phyloP scores from a whole-genome alignment of 495 filamentous ascomycete genomes.

The Aspergillus nanangensis region DNA sequence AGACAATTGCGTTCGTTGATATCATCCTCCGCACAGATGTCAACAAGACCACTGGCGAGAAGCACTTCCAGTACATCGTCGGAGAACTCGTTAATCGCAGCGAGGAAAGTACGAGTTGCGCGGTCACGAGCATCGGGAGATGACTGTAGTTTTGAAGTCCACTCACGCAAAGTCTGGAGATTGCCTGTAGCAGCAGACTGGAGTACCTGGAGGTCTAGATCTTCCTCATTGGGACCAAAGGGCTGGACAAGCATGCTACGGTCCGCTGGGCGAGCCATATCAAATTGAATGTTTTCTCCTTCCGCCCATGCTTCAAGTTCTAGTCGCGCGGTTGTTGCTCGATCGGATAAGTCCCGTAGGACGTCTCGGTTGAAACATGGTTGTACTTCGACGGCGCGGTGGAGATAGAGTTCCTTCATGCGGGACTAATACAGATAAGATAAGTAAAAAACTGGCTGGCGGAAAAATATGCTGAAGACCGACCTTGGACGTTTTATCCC shows the following conservation, averaged over 20 bases:
- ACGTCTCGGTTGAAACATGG: slow-evolving; percentile 97
- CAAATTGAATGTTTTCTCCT: slow-evolving; percentile 83
- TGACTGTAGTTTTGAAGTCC: slow-evolving; percentile 50
- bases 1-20: slow-evolving; percentile 96
- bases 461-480: slow-evolving; percentile 6
- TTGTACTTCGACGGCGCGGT: slow-evolving; percentile 93
- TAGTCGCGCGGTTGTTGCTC: slow-evolving; percentile 86
- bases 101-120: slow-evolving; percentile 82
- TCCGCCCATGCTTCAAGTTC: slow-evolving; percentile 96
- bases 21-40: slow-evolving; percentile 86
- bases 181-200: slow-evolving; percentile 81
- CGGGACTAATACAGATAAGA: slow-evolving; percentile 55
- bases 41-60: slow-evolving; percentile 73
- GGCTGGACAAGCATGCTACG: slow-evolving; percentile 60
- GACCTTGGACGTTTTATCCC: slow-evolving; percentile 98
- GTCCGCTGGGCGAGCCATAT: slow-evolving; percentile 54
- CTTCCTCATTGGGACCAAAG: slow-evolving; percentile 72
- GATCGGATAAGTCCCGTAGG: slow-evolving; percentile 92
- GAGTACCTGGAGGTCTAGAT: slow-evolving; percentile 82
- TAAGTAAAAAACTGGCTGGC: slow-evolving; percentile 12
- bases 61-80: slow-evolving; percentile 71
- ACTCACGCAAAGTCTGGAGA: slow-evolving; percentile 55
- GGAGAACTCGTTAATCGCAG: slow-evolving; percentile 80
- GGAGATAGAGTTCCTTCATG: slow-evolving; percentile 95
- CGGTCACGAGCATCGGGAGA: slow-evolving; percentile 62